These are phyloP conservation scores for Suhomyces tanzawaensis DNA, from an alignment of 805 yeast species.

Conservation along the genomic window DNA sequence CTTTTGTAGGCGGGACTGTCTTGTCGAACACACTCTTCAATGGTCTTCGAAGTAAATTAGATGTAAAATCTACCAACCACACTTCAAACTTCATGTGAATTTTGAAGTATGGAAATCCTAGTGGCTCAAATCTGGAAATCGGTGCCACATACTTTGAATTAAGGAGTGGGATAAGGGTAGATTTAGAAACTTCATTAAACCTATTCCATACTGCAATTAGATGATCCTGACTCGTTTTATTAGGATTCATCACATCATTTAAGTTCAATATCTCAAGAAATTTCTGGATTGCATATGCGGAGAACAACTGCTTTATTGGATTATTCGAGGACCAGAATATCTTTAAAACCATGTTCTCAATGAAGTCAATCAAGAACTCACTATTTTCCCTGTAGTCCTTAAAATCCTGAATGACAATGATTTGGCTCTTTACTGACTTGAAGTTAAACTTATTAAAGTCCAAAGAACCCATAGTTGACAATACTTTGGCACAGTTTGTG, in stretches of 20 bases:
- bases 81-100: conserved; percentile 52
- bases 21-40: conserved; percentile 11
- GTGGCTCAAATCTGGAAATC: conserved; percentile 44
- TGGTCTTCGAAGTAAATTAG: conserved; percentile 58
- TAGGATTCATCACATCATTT: conserved; percentile 14
- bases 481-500: conserved; percentile 59
- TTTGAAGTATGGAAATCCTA: conserved; percentile 64
- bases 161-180: conserved; percentile 72
- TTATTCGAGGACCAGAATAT: conserved; percentile 88
- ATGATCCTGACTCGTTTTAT: conserved; percentile 17
- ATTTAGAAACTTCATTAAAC: conserved; percentile 63
- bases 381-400: conserved; percentile 59
- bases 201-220: conserved; percentile 50
- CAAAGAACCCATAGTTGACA: conserved; percentile 74
- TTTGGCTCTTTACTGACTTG: conserved; percentile 39
- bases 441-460: conserved; percentile 59
- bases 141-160: conserved; percentile 72
- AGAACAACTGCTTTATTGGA: conserved; percentile 76
- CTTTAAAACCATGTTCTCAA: conserved; percentile 71
- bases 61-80: conserved; percentile 73
- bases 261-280: conserved; percentile 63
- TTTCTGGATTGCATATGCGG: conserved; percentile 89
- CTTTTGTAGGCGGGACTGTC: conserved; percentile 15
- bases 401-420: conserved; percentile 60
- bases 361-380: conserved; percentile 59